These are phyloP conservation scores for Brassica juncea DNA, from an alignment of 345 rosid species.

Conservation along the genomic window DNA sequence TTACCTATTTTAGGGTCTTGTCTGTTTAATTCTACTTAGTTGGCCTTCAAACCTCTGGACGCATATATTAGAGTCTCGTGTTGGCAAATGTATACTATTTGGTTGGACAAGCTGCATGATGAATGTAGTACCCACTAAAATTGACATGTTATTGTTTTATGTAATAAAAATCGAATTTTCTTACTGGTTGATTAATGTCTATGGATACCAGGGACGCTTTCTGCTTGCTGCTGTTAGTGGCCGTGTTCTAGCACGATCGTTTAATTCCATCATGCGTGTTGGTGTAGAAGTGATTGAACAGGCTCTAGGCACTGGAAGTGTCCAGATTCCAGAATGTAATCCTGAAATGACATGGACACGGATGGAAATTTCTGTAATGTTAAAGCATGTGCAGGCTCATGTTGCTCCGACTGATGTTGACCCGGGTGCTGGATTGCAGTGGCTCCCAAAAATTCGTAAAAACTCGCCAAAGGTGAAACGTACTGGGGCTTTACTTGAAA, in stretches of 20 bases:
- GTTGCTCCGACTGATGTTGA: conserved; percentile 99
- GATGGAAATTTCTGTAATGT: conserved; percentile 89
- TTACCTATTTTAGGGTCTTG: not conserved
- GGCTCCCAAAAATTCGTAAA: conserved; percentile 91
- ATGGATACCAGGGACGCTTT: conserved; percentile 81
- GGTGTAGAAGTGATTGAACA: conserved; percentile 87
- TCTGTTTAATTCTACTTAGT: not conserved
- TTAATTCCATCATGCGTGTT: conserved; percentile 84
- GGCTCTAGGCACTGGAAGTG: conserved; percentile 73
- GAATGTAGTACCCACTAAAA: not conserved
- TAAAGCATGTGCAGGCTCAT: conserved; percentile 97
- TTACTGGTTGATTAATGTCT: conserved; percentile 16
- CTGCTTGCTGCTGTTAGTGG: conserved; percentile 97
- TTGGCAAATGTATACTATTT: not conserved
- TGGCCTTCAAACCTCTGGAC: conserved; percentile 14
- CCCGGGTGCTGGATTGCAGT: conserved; percentile 99
- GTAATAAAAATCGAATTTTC: not conserved
- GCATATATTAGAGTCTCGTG: not conserved
- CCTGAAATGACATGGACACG: conserved; percentile 96
- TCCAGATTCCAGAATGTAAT: conserved; percentile 65
- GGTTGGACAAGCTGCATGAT: not conserved
- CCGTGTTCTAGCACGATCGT: conserved; percentile 91
- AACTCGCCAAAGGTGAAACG: conserved; percentile 94
- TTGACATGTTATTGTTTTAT: not conserved
- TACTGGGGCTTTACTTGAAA: conserved; percentile 96